Evolutionary conservation across 306 rosid genomes (phyloP).

Genomic region (Alnus rubra): DNA sequence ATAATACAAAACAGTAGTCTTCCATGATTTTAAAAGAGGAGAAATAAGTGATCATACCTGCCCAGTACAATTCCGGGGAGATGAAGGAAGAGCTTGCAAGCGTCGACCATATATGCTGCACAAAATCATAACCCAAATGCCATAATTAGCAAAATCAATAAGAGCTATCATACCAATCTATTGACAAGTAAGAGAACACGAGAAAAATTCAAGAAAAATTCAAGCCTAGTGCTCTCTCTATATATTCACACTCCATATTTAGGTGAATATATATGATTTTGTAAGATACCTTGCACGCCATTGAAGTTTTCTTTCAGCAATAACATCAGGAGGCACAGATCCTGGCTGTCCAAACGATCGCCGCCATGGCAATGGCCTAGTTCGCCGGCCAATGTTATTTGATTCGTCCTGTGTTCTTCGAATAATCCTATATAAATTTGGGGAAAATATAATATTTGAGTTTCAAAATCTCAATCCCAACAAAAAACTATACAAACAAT

Average conservation of each 20-base stretch:
- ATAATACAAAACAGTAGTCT: not conserved
- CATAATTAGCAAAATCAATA: not conserved
- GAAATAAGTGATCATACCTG: slow-evolving; percentile 27
- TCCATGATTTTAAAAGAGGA: not conserved
- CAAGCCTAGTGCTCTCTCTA: not conserved
- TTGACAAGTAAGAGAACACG: not conserved
- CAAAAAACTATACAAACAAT: not conserved
- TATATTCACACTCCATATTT: not conserved
- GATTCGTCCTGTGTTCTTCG: slow-evolving; percentile 22
- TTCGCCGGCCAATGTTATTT: slow-evolving; percentile 25
- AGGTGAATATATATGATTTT: not conserved
- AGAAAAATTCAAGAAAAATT: not conserved
- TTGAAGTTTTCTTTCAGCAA: slow-evolving; percentile 48
- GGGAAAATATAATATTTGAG: not conserved
- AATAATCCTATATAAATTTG: slow-evolving; percentile 25
- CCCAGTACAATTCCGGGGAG: slow-evolving; percentile 30
- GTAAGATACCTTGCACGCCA: slow-evolving; percentile 57
- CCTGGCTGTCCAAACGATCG: slow-evolving; percentile 60
- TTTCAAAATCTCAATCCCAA: slow-evolving; percentile 6
- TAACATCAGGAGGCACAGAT: slow-evolving; percentile 31
- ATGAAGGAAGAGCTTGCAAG: slow-evolving; percentile 37
- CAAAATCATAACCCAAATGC: not conserved
- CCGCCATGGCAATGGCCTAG: slow-evolving; percentile 52
- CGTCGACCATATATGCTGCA: slow-evolving; percentile 39
- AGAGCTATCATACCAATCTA: not conserved